Base-by-base conservation (phyloP, 2,329 filamentous ascomycete species). In the Magnaporthiopsis poae region DNA sequence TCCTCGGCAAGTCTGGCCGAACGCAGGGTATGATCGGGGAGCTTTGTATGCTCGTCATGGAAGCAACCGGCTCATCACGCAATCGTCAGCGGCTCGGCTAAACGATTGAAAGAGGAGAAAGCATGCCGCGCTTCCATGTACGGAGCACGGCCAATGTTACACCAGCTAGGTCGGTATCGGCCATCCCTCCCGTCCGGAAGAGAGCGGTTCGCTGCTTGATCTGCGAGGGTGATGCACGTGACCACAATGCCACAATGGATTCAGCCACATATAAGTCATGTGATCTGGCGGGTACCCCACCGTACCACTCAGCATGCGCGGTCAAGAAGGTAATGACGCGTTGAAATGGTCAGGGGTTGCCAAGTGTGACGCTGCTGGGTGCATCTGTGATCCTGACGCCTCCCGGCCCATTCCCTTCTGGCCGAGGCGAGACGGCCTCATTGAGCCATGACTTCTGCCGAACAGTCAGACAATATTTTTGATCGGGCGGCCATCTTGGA, bases 401-500 rank as follows among this genome's bases (percentile, higher is more conserved):
- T 21, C 15, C 4, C 18, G 21, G 46, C 46, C 12, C 39, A 1
- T 2, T 21, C 13, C 46, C 5, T 56, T 21, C 46, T 25, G 46
- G 9, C 46, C 21, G 21, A 56, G 46, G 46, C 46, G 21, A 25
- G 46, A 25, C 18, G 8, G 18, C 21, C 46, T 8, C 46, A 3
- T 11, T 3, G n/a, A 9, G 46, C 46, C 1, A 56, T 56, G 46
- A 21, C 21, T 11, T 56, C 46, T 56, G 46, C 21, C 39, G 3
- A 18, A 18, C 13, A 46, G 13, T 15, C 13, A 11, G 21, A 56
- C 46, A 25, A 21, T 3, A n/a, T 36, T 25, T 62, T 62, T 18
- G 11, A 65, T 33, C 77, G 79, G 12, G 73, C 77, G 62, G 74
- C 77, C 33, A 70, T 82, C 18, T 72, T 79, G 25, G 74, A 77